phyloP scores from a whole-genome alignment of 441 rosid genomes.

The Adansonia grandidieri region DNA sequence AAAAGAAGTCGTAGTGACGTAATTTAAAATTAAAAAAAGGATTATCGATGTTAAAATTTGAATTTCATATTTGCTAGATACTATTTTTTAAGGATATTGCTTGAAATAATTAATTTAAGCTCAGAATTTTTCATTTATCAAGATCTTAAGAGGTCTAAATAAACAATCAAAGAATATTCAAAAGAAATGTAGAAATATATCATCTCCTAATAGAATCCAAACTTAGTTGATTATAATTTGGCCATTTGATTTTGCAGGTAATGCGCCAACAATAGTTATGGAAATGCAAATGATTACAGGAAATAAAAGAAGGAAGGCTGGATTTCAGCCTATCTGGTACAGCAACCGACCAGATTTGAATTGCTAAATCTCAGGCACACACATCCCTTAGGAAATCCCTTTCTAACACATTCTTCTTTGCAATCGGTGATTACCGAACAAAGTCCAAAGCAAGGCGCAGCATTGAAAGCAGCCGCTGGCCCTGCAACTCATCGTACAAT shows the following conservation, averaged over 20 bases:
- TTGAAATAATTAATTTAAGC: no score
- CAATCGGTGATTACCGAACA: not conserved
- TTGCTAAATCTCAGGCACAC: not conserved
- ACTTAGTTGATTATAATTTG: not conserved
- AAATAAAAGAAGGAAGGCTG: not conserved
- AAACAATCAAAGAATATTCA: no score
- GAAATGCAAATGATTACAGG: not conserved
- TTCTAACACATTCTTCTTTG: not conserved
- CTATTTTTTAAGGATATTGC: no score
- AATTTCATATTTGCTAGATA: no score
- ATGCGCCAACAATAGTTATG: not conserved
- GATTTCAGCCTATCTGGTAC: not conserved
- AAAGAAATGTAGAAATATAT: no score
- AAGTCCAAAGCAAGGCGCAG: not conserved
- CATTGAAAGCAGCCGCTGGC: not conserved
- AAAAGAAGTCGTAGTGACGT: no score
- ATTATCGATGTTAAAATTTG: no score
- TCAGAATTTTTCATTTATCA: no score
- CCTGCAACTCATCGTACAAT: not conserved
- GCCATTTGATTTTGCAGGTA: not conserved
- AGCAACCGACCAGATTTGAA: not conserved
- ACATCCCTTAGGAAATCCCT: constrained; percentile 8
- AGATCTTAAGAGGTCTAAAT: no score
- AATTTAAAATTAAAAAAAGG: no score
- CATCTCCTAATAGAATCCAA: no score